Evolutionary conservation across 2,329 filamentous ascomycete species (phyloP), one percentile per base, ranked within the genome.

Genomic region (Cladosporium sphaerospermum): DNA sequence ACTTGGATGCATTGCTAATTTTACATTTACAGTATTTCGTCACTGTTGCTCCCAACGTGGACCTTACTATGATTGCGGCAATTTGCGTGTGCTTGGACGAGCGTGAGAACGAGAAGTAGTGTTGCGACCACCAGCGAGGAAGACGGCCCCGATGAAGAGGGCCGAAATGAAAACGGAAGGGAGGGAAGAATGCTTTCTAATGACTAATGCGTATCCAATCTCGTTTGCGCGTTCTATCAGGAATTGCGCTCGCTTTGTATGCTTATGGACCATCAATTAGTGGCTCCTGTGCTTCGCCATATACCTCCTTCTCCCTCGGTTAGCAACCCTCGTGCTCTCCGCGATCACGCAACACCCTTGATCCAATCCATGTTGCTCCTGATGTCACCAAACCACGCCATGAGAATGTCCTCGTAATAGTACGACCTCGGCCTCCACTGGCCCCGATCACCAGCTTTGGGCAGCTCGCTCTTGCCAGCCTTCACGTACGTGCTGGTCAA

Each of bases 1-100:
- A 1, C 4, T 7, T 28, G 23, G 23, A 28, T 18, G 18, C 31
- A 23, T 4, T 31, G 45, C 56, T 61, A 41, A 57, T 9, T 41
- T 16, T 23, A 4, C n/a, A 4, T 39, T 14, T 39, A 3, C 39
- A 67, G 64, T 88, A 88, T 59, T 78, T 74, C 1, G 74, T 88
- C 4, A 75, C 75, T 0, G 75, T 88, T 5, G 83, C 83, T 1
- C 81, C 84, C 0, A 79, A 79, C 13, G 80, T 86, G 6, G 85
- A 89, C 62, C 75, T 85, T 68, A 78, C 81, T 3, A 62, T 88
- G 44, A 78, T 88, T 58, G 80, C 76, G 0, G 85, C 84, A 9
- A 71, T 88, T 62, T 87, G 83, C 63, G 82, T 88, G 49, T 82
- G 79, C 56, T 70, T 88, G 55, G 85, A 88, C 58, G 83, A 87